Evolutionary conservation across 2,329 filamentous ascomycete genomes (phyloP).

Genomic region (Apiospora phragmitis): DNA sequence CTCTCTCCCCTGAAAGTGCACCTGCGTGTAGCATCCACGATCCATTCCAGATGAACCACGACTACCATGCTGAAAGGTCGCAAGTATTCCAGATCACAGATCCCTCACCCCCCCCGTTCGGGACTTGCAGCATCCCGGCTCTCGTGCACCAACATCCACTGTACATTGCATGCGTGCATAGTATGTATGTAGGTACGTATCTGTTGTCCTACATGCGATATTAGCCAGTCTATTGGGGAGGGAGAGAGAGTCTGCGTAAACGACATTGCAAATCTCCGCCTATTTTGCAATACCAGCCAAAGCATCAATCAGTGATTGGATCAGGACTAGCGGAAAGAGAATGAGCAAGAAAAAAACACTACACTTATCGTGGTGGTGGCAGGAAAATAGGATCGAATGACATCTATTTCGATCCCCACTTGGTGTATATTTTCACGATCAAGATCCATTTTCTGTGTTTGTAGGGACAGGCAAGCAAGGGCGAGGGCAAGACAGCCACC

Average conservation of each 20-base stretch:
- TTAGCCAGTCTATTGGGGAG: neutral
- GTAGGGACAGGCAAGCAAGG: constrained; percentile 1
- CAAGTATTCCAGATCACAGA: constrained; percentile 1
- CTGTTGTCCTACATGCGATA: neutral
- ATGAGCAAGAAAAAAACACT: neutral
- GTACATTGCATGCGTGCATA: neutral
- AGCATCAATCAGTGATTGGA: neutral
- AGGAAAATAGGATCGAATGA: constrained; percentile 7
- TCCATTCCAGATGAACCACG: neutral
- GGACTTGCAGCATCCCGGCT: constrained; percentile 2
- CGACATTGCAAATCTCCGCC: constrained; percentile 7
- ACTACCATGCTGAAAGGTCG: constrained; percentile 1
- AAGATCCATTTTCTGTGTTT: neutral
- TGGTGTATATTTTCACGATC: neutral
- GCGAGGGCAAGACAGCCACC: neutral
- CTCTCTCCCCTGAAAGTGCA: neutral
- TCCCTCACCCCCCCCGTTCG: constrained; percentile 4
- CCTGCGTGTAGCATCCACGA: neutral
- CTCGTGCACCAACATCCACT: neutral
- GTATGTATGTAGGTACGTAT: neutral
- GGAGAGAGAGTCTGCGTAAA: neutral
- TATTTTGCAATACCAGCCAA: neutral
- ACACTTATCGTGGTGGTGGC: neutral
- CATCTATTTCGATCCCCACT: constrained; percentile 1
- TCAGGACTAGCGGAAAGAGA: neutral